These are phyloP conservation scores for Fagus crenata DNA, from an alignment of 306 rosid species.

Conservation along the genomic window DNA sequence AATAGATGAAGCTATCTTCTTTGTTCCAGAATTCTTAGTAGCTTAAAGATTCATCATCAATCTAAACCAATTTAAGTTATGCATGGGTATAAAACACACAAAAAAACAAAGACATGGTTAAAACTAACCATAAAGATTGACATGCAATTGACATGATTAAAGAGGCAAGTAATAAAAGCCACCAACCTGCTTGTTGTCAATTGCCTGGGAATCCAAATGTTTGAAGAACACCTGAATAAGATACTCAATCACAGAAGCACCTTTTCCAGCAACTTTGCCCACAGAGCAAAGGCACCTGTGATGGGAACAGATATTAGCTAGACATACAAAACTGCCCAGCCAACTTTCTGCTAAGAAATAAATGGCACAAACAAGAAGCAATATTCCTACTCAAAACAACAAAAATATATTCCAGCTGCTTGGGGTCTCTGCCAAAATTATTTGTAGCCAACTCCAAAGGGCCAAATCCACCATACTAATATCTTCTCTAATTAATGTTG, in stretches of 20 bases:
- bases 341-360: constrained; percentile 16
- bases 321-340: not conserved
- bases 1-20: not conserved
- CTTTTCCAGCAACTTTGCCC: constrained; percentile 82
- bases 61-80: not conserved
- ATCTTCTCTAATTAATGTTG: not conserved
- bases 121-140: not conserved
- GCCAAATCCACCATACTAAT: not conserved
- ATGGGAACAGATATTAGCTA: constrained; percentile 24
- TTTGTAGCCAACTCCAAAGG: not conserved
- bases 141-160: not conserved
- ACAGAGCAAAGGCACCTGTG: constrained; percentile 89
- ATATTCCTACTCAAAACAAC: not conserved
- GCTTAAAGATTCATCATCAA: constrained; percentile 1
- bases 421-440: not conserved
- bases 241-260: constrained; percentile 68
- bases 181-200: constrained; percentile 83
- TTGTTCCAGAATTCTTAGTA: not conserved
- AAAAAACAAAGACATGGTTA: constrained; percentile 2
- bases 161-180: constrained; percentile 8
- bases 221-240: constrained; percentile 83
- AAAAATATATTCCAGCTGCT: not conserved
- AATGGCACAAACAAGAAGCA: not conserved
- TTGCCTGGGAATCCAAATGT: constrained; percentile 66
- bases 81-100: not conserved